These are phyloP conservation scores for Botrytis elliptica DNA, from an alignment of 2,329 filamentous ascomycete species.

Conservation along the genomic window DNA sequence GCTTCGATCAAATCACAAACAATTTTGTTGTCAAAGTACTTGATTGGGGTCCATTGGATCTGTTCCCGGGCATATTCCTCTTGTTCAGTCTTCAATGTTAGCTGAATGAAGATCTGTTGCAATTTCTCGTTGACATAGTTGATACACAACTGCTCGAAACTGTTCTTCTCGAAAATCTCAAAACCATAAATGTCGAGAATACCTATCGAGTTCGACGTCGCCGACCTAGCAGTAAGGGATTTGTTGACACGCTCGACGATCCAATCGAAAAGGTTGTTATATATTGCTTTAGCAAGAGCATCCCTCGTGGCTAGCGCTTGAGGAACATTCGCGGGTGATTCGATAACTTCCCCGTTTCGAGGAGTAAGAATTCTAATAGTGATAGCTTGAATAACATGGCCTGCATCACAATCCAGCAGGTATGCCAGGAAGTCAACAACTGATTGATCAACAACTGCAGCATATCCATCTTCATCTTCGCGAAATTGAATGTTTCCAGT, in stretches of 20 bases:
- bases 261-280: conserved; percentile 98
- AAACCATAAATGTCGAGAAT: conserved; percentile 99
- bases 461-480: conserved; percentile 88
- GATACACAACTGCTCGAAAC: conserved; percentile 98
- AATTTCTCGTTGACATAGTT: conserved; percentile 99
- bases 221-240: conserved; percentile 75
- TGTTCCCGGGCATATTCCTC: conserved; percentile 95
- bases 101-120: conserved; percentile 98
- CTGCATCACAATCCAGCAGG: conserved; percentile 80
- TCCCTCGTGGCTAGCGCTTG: conserved; percentile 87
- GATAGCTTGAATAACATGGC: conserved; percentile 79
- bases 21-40: conserved; percentile 99
- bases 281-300: conserved; percentile 91
- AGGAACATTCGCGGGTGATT: conserved; percentile 78
- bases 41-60: conserved; percentile 98
- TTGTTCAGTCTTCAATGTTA: conserved; percentile 94
- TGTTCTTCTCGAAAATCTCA: conserved; percentile 99
- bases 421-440: conserved; percentile 95
- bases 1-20: conserved; percentile 97
- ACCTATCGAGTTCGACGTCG: conserved; percentile 81
- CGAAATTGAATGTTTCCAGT: conserved; percentile 88
- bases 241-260: conserved; percentile 91
- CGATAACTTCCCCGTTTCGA: conserved; percentile 63
- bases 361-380: conserved; percentile 82
- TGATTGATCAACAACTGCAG: conserved; percentile 80